These are phyloP conservation scores for Leishmania tarentolae DNA, from an alignment of 208 protist species.

Conservation along the genomic window DNA sequence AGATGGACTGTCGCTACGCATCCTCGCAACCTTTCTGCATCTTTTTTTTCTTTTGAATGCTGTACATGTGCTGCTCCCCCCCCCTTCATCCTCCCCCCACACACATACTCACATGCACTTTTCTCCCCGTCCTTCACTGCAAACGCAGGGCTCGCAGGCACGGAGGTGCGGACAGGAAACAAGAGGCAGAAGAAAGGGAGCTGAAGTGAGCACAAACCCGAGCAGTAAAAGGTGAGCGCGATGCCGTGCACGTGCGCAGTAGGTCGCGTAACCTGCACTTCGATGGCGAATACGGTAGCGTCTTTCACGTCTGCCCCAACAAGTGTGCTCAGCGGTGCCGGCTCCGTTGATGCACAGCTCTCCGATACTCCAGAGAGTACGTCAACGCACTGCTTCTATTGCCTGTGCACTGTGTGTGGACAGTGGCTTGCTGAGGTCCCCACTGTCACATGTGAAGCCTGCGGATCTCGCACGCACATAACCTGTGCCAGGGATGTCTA, in stretches of 20 bases:
- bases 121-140: neutral
- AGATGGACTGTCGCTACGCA: neutral
- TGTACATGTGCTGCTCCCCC: neutral
- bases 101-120: neutral
- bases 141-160: neutral
- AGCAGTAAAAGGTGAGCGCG: neutral
- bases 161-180: neutral
- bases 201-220: neutral
- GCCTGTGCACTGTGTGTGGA: slow-evolving; percentile 62
- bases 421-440: slow-evolving; percentile 20
- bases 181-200: neutral
- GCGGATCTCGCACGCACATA: slow-evolving; percentile 50
- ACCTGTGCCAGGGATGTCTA: slow-evolving; percentile 44
- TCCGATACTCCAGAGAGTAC: neutral
- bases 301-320: neutral
- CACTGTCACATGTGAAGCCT: slow-evolving; percentile 37
- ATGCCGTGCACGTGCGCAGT: slow-evolving; percentile 9
- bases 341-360: neutral
- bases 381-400: slow-evolving; percentile 33
- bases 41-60: neutral
- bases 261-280: neutral
- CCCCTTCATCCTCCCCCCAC: neutral
- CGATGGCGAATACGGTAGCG: neutral
- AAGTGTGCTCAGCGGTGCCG: neutral
- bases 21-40: neutral